Conservation (phyloP, 2,329 filamentous ascomycete species). For the Leptographium flavum region DNA sequence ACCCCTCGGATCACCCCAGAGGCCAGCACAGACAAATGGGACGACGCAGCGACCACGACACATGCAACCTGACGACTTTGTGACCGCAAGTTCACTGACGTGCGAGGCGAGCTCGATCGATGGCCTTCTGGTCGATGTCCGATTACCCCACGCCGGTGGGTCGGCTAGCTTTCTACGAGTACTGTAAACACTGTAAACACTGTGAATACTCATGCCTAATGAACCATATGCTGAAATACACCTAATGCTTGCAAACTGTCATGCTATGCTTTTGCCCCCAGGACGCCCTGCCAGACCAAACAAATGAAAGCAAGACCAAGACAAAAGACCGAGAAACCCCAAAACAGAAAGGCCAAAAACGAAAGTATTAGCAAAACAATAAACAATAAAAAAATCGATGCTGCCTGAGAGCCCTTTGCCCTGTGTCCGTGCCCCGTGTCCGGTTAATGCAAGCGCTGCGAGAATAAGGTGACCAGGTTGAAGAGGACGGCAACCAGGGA, state of each 20-base stretch:
- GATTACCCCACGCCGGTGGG: background rate
- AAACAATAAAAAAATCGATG: constrained; percentile 1
- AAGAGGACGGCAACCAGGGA: background rate
- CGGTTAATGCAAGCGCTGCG: background rate
- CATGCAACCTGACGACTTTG: too few relatives aligned
- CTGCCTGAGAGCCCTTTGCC: background rate
- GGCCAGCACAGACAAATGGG: background rate
- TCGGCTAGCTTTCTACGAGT: background rate
- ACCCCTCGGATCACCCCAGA: background rate
- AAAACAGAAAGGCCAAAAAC: background rate
- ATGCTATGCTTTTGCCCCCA: background rate
- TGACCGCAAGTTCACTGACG: background rate
- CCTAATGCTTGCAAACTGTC: background rate
- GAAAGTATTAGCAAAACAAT: background rate
- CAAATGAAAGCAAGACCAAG: background rate
- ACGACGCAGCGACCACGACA: background rate
- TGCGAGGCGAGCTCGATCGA: background rate
- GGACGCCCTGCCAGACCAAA: background rate
- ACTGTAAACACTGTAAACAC: background rate
- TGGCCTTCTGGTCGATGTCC: background rate
- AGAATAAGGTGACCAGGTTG: background rate
- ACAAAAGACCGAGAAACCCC: background rate
- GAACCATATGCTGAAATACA: too few relatives aligned
- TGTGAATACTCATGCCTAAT: too few relatives aligned
- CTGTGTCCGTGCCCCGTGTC: background rate